Evolutionary conservation across 1,284 basidiomycete species (phyloP), one percentile per base, ranked within the genome.

Genomic region (Malassezia brasiliensis): DNA sequence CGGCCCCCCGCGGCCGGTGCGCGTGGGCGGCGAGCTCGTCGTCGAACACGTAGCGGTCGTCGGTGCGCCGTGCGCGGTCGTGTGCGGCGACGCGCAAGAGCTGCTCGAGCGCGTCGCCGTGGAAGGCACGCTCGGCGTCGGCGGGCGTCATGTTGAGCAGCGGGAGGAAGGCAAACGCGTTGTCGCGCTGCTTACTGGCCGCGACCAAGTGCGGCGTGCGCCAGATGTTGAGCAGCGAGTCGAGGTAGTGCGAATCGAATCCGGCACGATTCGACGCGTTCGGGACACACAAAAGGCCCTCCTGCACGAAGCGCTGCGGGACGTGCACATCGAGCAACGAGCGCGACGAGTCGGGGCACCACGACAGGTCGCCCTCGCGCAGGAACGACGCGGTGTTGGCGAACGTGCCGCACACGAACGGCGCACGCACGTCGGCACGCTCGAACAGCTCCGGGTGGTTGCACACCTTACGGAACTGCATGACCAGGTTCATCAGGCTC

Each of bases 391-490:
- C 87, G 11, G 90, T 85, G 50, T 82, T 83, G 42, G 87, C 87
- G 74, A 88, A 96, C 11, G 80, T 78, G 49, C 85, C 83, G 69
- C 98, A 93, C 2, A 90, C 86, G 72, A 89, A 87, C 0, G 94
- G 91, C 1, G 91, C 87, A 11, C 85, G 81, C 32, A 98, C 93
- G 72, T 98, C 94, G 32, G 93, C 91, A 20, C 94, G 85, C 76
- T 98, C 91, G 71, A 99, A 98, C 40, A 99, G 81, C 75, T 98
- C 94, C 0, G 94, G 94, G 69, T 99, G 94, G 69, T 96, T 98
- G 81, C 93, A 98, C 61, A 96, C 90, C 80, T 99, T 99, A 65
- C 94, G 85, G 81, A 98, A 98, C 77, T 99, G 94, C 94, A 99
- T 99, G 62, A 98, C 93, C 61, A 99, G 81, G 77, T 98, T 99